These are phyloP conservation scores for Gossypium laxum DNA, from an alignment of 441 rosid genomes.

Conservation along the genomic window DNA sequence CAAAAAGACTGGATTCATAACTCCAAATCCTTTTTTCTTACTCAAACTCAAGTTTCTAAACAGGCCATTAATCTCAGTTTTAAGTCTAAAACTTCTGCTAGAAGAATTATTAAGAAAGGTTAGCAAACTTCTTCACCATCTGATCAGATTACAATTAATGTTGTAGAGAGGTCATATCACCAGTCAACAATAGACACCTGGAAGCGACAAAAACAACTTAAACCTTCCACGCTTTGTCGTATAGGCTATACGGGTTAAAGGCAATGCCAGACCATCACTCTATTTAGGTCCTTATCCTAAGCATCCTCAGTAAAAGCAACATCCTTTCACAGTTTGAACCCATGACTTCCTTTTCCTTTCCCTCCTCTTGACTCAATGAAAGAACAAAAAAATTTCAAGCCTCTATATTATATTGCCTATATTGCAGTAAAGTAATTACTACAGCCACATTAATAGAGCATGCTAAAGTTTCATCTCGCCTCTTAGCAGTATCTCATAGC, in stretches of 20 bases:
- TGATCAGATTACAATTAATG: neutral
- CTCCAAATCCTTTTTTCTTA: neutral
- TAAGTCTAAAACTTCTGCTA: neutral
- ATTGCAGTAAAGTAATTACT: neutral
- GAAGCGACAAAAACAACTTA: slow-evolving; percentile 1
- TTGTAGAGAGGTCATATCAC: neutral
- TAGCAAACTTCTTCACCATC: neutral
- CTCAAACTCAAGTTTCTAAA: neutral
- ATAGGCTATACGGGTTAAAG: neutral
- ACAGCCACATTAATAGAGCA: neutral
- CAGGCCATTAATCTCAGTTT: neutral
- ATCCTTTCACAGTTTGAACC: neutral
- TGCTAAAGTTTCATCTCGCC: slow-evolving; percentile 3
- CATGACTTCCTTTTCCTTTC: neutral
- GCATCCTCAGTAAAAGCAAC: neutral
- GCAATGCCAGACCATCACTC: neutral
- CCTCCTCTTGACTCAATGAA: neutral
- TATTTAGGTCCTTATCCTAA: slow-evolving; percentile 5
- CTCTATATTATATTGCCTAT: neutral
- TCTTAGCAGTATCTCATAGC: neutral
- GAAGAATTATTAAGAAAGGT: neutral
- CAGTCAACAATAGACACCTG: neutral
- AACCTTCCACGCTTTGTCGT: neutral
- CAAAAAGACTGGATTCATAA: neutral
- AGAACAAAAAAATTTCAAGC: neutral